Base-by-base conservation (phyloP, 164 flowering plant genomes). In the Euptelea pleiosperma region DNA sequence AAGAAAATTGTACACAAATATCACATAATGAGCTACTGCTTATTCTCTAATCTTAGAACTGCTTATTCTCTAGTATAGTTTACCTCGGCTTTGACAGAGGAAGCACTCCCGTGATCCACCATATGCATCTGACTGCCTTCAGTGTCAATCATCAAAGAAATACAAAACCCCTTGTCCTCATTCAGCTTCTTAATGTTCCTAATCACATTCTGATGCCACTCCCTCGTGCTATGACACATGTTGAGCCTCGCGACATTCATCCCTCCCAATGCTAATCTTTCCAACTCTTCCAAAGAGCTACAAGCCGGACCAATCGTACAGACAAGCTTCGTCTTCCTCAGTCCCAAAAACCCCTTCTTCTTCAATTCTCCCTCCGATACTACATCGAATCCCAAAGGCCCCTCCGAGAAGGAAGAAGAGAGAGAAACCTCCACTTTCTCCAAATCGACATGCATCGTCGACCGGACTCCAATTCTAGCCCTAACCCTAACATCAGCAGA, bases 171-270 rank as follows among this genome's bases (percentile, higher is more conserved):
- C 55, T 77, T 86, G 56, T 82, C 88, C 57, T 79, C 77, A 73
- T 89, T 86, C 75, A 89, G 63, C 77, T 48, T 73, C 79, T 80
- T 84, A 61, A 89, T 76, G 47, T 71, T 82, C 79, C 77, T 72
- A 65, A 89, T 84, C 58, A 84, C 87, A 62, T 81, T 80, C 5
- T 52, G 21, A 45, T 89, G 94, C 93, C 91, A 86, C n/a, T 83
- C 91, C 66, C 79, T 71, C 10, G 82, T 67, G 66, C 75, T 81
- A 54, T 86, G 93, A 60, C 93, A 82, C 89, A 89, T 83, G 43
- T 89, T 89, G 11, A 89, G 79, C 77, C 93, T 72, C 8, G 85
- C 96, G 29, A 89, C 82, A 66, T 85, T 89, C 94, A 89, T 89
- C 33, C 94, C 93, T 31, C 80, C 82, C 65, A 64, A 10, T 0